A percentile compares a stretch with the other conserved stretches of the same genome.
phyloP scores from a whole-genome alignment of 2,329 filamentous ascomycete species.

The Fusarium equiseti region DNA sequence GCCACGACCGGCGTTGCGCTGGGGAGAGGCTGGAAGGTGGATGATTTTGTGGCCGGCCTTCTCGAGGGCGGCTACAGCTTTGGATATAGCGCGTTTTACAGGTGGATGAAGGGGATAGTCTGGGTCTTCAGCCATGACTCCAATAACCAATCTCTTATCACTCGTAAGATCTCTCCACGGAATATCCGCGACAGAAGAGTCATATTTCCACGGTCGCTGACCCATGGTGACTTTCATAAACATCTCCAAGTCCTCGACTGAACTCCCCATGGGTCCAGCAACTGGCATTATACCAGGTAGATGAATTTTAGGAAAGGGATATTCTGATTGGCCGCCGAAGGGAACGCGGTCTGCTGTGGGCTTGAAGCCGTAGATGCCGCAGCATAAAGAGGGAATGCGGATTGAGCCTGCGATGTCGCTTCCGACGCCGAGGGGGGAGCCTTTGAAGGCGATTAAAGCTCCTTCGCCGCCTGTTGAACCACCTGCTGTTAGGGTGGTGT shows the following conservation, averaged over 20 bases:
- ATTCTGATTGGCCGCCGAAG: slow-evolving; percentile 34
- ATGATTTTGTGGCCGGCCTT: slow-evolving; percentile 61
- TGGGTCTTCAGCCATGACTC: slow-evolving; percentile 61
- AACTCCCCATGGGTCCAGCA: slow-evolving; percentile 58
- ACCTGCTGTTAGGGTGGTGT: slow-evolving; percentile 51
- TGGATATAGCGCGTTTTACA: slow-evolving; percentile 59
- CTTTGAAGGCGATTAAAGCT: slow-evolving; percentile 40
- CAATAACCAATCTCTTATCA: slow-evolving; percentile 54
- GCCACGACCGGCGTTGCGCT: slow-evolving; percentile 23
- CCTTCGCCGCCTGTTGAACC: slow-evolving; percentile 47
- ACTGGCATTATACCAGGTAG: slow-evolving; percentile 52
- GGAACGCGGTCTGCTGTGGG: slow-evolving; percentile 70
- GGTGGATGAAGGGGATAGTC: slow-evolving; percentile 64
- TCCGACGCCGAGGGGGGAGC: slow-evolving; percentile 43
- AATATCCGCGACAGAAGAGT: slow-evolving; percentile 55
- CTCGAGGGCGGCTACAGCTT: slow-evolving; percentile 54
- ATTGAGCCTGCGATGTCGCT: slow-evolving; percentile 60
- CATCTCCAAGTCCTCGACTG: slow-evolving; percentile 47
- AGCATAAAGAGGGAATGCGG: slow-evolving; percentile 64
- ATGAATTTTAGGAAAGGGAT: slow-evolving; percentile 27
- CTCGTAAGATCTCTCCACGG: slow-evolving; percentile 60
- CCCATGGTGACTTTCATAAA: slow-evolving; percentile 56
- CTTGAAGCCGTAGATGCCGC: slow-evolving; percentile 67
- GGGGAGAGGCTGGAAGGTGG: slow-evolving; percentile 44
- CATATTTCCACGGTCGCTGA: slow-evolving; percentile 59